Percentiles rank a stretch among this genome's conserved stretches.
Evolutionary conservation across 306 rosid genomes (phyloP).

Genomic region (Comarum palustre): DNA sequence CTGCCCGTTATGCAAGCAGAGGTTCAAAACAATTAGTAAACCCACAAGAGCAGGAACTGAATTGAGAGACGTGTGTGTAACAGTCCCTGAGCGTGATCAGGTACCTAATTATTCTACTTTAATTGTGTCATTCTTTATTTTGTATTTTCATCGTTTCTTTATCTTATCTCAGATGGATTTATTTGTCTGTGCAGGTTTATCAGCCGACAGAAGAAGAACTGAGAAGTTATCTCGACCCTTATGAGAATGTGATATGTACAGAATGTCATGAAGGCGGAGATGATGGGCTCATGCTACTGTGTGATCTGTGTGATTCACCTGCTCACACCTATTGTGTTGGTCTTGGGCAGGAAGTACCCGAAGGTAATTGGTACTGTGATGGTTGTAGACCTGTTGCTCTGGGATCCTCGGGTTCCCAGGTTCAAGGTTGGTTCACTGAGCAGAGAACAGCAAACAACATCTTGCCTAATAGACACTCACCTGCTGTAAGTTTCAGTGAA

Average conservation of each 20-base stretch:
- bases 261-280: constrained; percentile 94
- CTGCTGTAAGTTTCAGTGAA: constrained; percentile 42
- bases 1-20: constrained; percentile 97
- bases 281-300: constrained; percentile 83
- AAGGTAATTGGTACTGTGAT: constrained; percentile 89
- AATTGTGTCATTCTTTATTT: constrained; percentile 17
- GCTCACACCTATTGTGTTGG: constrained; percentile 97
- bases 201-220: constrained; percentile 99
- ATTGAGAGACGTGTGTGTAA: constrained; percentile 59
- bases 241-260: constrained; percentile 77
- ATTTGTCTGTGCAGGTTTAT: constrained; percentile 65
- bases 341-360: constrained; percentile 86
- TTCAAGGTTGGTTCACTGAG: constrained; percentile 49
- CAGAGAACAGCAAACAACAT: constrained; percentile 46
- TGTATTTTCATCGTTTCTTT: constrained; percentile 14
- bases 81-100: constrained; percentile 97
- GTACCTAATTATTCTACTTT: constrained; percentile 36
- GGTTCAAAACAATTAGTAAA: constrained; percentile 78
- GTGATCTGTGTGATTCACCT: constrained; percentile 94
- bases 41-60: constrained; percentile 68
- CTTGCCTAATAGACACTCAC: constrained; percentile 47
- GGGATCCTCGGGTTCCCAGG: constrained; percentile 74
- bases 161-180: constrained; percentile 15
- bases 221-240: constrained; percentile 91
- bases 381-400: constrained; percentile 74